Evolutionary conservation across 2,329 filamentous ascomycete genomes (phyloP).

Genomic region (Colletotrichum magnum): DNA sequence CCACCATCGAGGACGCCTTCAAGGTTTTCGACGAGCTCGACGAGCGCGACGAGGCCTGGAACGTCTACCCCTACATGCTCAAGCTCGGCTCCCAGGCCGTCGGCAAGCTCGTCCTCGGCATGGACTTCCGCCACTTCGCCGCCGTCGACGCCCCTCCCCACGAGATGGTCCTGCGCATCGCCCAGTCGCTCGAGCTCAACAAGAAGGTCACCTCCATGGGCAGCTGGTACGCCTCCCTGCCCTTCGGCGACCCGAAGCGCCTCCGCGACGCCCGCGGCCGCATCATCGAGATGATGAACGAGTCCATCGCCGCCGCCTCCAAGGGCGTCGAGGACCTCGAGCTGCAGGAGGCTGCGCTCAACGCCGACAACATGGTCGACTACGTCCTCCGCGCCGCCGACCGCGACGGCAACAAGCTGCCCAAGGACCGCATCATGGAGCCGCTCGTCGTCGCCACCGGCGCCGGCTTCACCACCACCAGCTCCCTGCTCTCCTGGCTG

Average conservation of each 20-base stretch:
- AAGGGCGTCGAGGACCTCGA: conserved; percentile 56
- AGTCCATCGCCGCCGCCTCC: conserved; percentile 55
- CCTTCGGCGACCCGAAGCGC: conserved; percentile 68
- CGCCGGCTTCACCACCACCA: conserved; percentile 74
- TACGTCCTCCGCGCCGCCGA: conserved; percentile 68
- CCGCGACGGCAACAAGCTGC: conserved; percentile 67
- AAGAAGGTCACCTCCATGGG: conserved; percentile 70
- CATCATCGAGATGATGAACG: conserved; percentile 54
- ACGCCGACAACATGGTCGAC: conserved; percentile 63
- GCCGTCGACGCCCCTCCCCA: conserved; percentile 62
- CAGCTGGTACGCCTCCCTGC: conserved; percentile 68
- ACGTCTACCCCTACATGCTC: conserved; percentile 65
- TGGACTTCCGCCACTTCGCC: conserved; percentile 62
- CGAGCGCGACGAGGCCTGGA: conserved; percentile 60
- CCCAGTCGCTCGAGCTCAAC: conserved; percentile 66
- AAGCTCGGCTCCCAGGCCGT: conserved; percentile 63
- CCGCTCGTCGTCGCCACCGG: conserved; percentile 66
- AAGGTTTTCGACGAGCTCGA: conserved; percentile 66
- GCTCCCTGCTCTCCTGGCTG: conserved; percentile 70
- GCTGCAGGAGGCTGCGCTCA: conserved; percentile 63
- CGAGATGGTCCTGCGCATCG: conserved; percentile 66
- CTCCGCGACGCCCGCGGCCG: conserved; percentile 53
- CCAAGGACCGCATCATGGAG: conserved; percentile 55
- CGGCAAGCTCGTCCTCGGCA: conserved; percentile 59
- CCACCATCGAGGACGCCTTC: conserved; percentile 65